Conservation (phyloP, 1,139 yeast genomes). For the Pneumocystis oryctolagi region DNA sequence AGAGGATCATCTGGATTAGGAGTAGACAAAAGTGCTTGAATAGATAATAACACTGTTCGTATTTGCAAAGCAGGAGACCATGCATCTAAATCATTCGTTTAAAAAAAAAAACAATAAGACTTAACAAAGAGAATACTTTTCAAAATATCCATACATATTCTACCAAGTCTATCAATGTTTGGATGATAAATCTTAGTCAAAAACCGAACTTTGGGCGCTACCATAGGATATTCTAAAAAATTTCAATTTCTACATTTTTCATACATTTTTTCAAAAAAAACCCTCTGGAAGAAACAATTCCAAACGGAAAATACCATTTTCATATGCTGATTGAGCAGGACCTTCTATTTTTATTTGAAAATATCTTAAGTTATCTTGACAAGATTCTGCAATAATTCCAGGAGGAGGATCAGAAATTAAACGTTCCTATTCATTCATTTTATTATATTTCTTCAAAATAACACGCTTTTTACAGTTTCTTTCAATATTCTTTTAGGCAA, state of each 20-base stretch:
- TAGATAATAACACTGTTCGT: slow-evolving; percentile 78
- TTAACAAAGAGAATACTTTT: slow-evolving; percentile 59
- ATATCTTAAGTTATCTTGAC: slow-evolving; percentile 82
- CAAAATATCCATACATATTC: slow-evolving; percentile 87
- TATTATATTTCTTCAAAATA: background rate
- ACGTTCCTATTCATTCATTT: slow-evolving; percentile 65
- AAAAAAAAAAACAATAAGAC: background rate
- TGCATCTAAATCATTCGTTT: slow-evolving; percentile 26
- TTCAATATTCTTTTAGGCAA: slow-evolving; percentile 76
- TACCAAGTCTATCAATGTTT: slow-evolving; percentile 83
- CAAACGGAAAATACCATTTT: slow-evolving; percentile 23
- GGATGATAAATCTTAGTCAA: slow-evolving; percentile 92
- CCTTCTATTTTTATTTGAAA: slow-evolving; percentile 85
- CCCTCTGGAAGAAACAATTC: slow-evolving; percentile 1
- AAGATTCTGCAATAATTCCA: slow-evolving; percentile 85
- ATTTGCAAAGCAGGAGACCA: slow-evolving; percentile 99
- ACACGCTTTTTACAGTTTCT: slow-evolving; percentile 25
- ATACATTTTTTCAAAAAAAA: background rate
- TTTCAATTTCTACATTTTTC: slow-evolving; percentile 46
- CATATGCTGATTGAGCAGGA: slow-evolving; percentile 74
- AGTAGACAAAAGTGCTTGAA: slow-evolving; percentile 85
- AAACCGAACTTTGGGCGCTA: slow-evolving; percentile 31
- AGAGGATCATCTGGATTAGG: slow-evolving; percentile 98
- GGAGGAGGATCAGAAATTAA: slow-evolving; percentile 90
- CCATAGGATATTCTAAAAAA: slow-evolving; percentile 59